Conservation (phyloP, 1,284 basidiomycete genomes). For the Neonothopanus nambi region DNA sequence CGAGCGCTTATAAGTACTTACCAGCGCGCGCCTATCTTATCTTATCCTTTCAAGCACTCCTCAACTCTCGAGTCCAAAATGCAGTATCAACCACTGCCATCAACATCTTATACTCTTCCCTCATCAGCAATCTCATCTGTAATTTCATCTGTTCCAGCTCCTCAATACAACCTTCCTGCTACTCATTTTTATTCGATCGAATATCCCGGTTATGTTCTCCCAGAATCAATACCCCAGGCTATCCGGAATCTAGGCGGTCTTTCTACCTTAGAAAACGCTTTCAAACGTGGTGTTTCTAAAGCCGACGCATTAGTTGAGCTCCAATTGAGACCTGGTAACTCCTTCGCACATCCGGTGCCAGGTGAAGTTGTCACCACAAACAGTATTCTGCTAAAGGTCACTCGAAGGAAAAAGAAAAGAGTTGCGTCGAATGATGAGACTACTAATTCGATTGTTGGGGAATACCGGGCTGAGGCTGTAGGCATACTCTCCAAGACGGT, state of each 20-base stretch:
- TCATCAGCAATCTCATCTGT: slow-evolving; percentile 1
- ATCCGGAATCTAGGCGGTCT: slow-evolving; percentile 71
- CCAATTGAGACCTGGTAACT: slow-evolving; percentile 67
- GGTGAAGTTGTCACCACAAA: slow-evolving; percentile 76
- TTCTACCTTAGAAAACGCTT: slow-evolving; percentile 67
- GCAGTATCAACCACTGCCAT: no score
- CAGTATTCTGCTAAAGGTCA: slow-evolving; percentile 81
- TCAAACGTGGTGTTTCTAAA: slow-evolving; percentile 62
- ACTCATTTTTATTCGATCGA: slow-evolving; percentile 79
- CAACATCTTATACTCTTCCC: background rate
- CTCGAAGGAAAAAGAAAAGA: slow-evolving; percentile 62
- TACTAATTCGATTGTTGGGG: slow-evolving; percentile 48
- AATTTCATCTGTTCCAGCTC: slow-evolving; percentile 18
- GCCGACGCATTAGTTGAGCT: slow-evolving; percentile 72
- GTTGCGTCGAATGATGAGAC: background rate
- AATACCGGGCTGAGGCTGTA: slow-evolving; percentile 78
- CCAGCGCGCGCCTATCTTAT: no score
- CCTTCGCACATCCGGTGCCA: slow-evolving; percentile 79
- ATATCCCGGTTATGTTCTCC: slow-evolving; percentile 83
- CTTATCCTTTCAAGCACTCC: no score
- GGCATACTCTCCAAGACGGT: slow-evolving; percentile 82
- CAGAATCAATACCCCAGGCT: slow-evolving; percentile 62
- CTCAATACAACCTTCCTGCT: slow-evolving; percentile 49
- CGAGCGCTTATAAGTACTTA: no score
- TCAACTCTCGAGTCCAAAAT: no score